phyloP scores from a whole-genome alignment of 2,329 filamentous ascomycete species.

The Didymella exigua region DNA sequence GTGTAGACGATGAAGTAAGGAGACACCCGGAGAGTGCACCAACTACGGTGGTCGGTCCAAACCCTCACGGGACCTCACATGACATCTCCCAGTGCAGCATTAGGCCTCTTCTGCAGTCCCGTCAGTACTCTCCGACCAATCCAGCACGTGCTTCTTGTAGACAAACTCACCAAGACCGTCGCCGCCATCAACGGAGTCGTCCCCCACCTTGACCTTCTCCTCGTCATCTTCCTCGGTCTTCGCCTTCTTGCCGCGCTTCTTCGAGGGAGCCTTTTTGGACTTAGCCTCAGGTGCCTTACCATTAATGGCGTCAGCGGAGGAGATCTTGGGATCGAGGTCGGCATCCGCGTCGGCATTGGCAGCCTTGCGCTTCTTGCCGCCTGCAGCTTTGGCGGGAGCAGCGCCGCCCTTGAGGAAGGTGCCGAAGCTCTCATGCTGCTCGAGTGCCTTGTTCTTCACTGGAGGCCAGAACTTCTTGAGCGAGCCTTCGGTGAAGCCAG shows the following conservation, averaged over 20 bases:
- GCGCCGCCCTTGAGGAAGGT: slow-evolving; percentile 13
- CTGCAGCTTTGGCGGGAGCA: slow-evolving; percentile 3
- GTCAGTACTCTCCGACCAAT: slow-evolving; percentile 22
- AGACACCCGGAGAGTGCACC: neutral
- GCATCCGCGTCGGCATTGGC: slow-evolving; percentile 11
- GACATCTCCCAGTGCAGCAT: neutral
- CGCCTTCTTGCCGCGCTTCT: slow-evolving; percentile 26
- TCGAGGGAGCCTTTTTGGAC: slow-evolving; percentile 21
- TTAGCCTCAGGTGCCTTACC: slow-evolving; percentile 8
- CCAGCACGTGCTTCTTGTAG: slow-evolving; percentile 7
- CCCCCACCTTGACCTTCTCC: slow-evolving; percentile 8
- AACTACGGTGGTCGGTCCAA: neutral
- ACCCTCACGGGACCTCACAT: neutral
- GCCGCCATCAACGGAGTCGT: slow-evolving; percentile 23
- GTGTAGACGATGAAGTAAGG: neutral
- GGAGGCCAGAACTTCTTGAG: slow-evolving; percentile 45
- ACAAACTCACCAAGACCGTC: slow-evolving; percentile 27
- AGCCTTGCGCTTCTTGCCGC: slow-evolving; percentile 34
- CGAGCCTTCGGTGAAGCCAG: slow-evolving; percentile 37
- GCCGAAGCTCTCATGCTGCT: slow-evolving; percentile 31
- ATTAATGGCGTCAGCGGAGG: neutral
- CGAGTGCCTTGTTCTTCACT: slow-evolving; percentile 39
- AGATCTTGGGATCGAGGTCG: slow-evolving; percentile 5
- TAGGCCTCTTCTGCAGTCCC: slow-evolving; percentile 1
- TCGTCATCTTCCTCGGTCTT: slow-evolving; percentile 27